Base-by-base conservation (phyloP, 2,329 filamentous ascomycete genomes). In the Ophiostoma piceae region DNA sequence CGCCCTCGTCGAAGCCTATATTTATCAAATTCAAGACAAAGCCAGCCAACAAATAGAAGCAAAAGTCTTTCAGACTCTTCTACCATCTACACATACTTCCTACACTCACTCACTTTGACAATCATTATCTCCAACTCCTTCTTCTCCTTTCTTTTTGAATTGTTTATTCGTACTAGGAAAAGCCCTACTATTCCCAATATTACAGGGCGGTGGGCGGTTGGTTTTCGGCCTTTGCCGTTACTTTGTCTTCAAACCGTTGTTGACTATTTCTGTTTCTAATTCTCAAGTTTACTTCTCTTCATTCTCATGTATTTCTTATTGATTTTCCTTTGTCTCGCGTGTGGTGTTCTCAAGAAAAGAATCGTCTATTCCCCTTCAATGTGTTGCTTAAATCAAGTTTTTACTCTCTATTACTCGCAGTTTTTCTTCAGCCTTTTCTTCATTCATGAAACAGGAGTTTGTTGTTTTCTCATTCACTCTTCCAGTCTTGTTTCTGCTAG, bases 11-110 rank as follows among this genome's bases (percentile, higher is more conserved):
- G 29, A 74, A 72, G 35, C 68, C 70, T 1, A 73, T 74, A 11
- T 60, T 74, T 11, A 74, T 73, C 41, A 74, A 72, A 67, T 72
- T 74, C 54, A 74, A 74, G 72, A 68, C 69, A 19, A 74, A 74
- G 68, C 37, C 72, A n/a, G 68, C 69, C 2, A 67, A 1, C 65
- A 39, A 65, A 35, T n/a, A 26, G 19, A 9, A 26, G 7, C 9
- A 1, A 29, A 3, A 14, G 26, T 57, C 22, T 14, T 35, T 5
- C 35, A 35, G 35, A 54, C 47, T 54, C 2, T 26, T 7, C 47
- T 54, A 35, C 8, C 47, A n/a, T 22, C n/a, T 9, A 22, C 62
- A 12, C n/a, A 41, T 66, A 60, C 8, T 47, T 19, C 54, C 8
- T 22, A 41, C 47, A 16, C 19, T 54, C 47, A 8, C 47, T n/a